phyloP scores from a whole-genome alignment of 2,329 filamentous ascomycete species.

The Fusarium nisikadoi region DNA sequence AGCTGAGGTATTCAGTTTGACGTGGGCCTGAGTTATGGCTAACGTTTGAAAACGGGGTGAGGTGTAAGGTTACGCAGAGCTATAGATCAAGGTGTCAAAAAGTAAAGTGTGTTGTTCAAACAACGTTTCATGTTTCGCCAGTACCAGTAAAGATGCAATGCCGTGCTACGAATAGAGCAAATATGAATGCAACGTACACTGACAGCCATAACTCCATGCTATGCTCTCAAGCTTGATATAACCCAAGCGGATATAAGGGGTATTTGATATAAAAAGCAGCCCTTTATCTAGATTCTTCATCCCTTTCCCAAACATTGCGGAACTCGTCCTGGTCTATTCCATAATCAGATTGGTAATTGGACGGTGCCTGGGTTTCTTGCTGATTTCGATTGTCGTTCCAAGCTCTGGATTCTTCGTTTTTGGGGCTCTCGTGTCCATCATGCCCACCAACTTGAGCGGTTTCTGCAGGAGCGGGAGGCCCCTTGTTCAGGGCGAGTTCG shows the following conservation, averaged over 20 bases:
- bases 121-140: background rate
- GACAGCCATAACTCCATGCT: slow-evolving; percentile 47
- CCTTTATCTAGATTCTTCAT: slow-evolving; percentile 39
- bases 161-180: slow-evolving; percentile 6
- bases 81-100: slow-evolving; percentile 2
- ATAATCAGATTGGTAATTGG: slow-evolving; percentile 46
- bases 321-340: slow-evolving; percentile 54
- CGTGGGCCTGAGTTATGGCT: slow-evolving; percentile 44
- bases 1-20: slow-evolving; percentile 55
- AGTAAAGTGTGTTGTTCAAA: background rate
- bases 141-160: background rate
- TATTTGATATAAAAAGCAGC: slow-evolving; percentile 32
- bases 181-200: slow-evolving; percentile 35
- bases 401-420: slow-evolving; percentile 33
- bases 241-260: slow-evolving; percentile 19
- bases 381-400: slow-evolving; percentile 13
- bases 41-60: background rate
- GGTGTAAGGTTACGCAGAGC: background rate
- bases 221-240: slow-evolving; percentile 23
- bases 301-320: slow-evolving; percentile 57
- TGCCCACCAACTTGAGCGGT: slow-evolving; percentile 13
- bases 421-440: slow-evolving; percentile 37
- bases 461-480: slow-evolving; percentile 33
- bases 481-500: slow-evolving; percentile 42
- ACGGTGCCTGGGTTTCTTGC: slow-evolving; percentile 19